A percentile compares a stretch with the other conserved stretches of the same genome.
Evolutionary conservation across 768 basidiomycete genomes (phyloP).

Genomic region (Auriscalpium vulgare): DNA sequence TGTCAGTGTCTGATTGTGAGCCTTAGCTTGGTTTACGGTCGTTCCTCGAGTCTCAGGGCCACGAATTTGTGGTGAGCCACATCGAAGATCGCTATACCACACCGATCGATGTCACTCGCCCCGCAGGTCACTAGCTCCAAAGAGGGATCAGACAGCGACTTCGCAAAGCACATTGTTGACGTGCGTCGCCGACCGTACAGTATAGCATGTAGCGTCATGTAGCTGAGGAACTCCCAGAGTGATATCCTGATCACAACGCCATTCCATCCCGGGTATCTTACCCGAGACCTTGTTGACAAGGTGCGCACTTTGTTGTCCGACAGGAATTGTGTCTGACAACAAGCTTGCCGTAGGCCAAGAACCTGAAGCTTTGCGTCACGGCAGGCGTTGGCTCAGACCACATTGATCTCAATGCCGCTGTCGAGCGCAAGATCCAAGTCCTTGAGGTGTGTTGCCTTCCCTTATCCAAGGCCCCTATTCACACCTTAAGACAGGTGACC

Average conservation of each 20-base stretch:
- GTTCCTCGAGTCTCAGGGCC: conserved; percentile 29
- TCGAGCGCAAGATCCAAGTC: conserved; percentile 67
- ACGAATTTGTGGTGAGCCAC: conserved; percentile 44
- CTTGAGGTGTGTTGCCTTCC: conserved; percentile 40
- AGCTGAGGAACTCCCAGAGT: background rate
- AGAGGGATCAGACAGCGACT: conserved; percentile 53
- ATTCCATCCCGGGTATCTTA: conserved; percentile 24
- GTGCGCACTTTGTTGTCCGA: background rate
- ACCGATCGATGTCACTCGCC: no score
- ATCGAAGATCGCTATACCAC: no score
- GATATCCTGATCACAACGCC: conserved; percentile 22
- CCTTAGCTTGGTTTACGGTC: conserved; percentile 27
- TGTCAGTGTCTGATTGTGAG: no score
- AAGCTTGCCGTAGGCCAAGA: conserved; percentile 46
- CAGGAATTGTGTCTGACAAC: background rate
- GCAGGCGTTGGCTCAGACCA: conserved; percentile 84
- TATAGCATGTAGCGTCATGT: background rate
- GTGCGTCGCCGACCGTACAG: conserved; percentile 34
- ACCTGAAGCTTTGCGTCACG: conserved; percentile 76
- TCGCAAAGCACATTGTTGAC: conserved; percentile 63
- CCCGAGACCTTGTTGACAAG: conserved; percentile 18
- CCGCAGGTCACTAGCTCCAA: conserved; percentile 70
- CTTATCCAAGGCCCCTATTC: background rate
- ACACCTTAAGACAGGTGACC: conserved; percentile 17
- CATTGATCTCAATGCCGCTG: conserved; percentile 77